Evolutionary conservation across 352 stramenopile species (phyloP).

Genomic region (Salisapilia sapeloensis): DNA sequence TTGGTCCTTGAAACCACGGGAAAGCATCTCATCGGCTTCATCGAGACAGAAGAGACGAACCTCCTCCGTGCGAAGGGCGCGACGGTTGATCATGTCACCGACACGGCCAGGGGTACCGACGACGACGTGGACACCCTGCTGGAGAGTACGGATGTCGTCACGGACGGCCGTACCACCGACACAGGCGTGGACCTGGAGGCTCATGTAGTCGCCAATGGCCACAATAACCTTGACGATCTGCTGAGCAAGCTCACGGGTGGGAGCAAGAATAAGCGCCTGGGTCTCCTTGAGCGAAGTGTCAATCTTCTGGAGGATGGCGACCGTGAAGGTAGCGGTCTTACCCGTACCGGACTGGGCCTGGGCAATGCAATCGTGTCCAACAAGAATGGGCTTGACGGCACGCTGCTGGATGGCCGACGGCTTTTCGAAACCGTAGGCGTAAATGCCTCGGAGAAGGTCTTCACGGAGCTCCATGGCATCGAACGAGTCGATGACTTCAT

Average conservation of each 20-base stretch:
- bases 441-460: constrained; percentile 98
- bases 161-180: constrained; percentile 96
- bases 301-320: constrained; percentile 97
- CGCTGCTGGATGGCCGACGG: constrained; percentile 99
- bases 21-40: constrained; percentile 99
- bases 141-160: constrained; percentile 96
- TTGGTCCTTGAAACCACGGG: constrained; percentile 98
- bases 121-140: constrained; percentile 96
- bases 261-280: constrained; percentile 96
- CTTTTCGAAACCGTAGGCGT: constrained; percentile 99
- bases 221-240: constrained; percentile 99
- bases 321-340: constrained; percentile 99
- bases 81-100: constrained; percentile 98
- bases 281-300: constrained; percentile 91
- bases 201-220: constrained; percentile 92
- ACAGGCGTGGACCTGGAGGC: constrained; percentile 93
- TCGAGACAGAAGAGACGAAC: constrained; percentile 98
- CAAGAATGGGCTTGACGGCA: constrained; percentile 94
- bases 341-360: constrained; percentile 98
- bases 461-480: constrained; percentile 97
- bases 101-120: constrained; percentile 97
- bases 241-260: constrained; percentile 98
- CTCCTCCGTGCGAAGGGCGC: constrained; percentile 86
- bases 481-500: constrained; percentile 97
- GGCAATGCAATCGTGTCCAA: constrained; percentile 96